A percentile compares a stretch with the other conserved stretches of the same genome.
Evolutionary conservation across 495 filamentous ascomycete genomes (phyloP).

Genomic region (Lophium mytilinum): DNA sequence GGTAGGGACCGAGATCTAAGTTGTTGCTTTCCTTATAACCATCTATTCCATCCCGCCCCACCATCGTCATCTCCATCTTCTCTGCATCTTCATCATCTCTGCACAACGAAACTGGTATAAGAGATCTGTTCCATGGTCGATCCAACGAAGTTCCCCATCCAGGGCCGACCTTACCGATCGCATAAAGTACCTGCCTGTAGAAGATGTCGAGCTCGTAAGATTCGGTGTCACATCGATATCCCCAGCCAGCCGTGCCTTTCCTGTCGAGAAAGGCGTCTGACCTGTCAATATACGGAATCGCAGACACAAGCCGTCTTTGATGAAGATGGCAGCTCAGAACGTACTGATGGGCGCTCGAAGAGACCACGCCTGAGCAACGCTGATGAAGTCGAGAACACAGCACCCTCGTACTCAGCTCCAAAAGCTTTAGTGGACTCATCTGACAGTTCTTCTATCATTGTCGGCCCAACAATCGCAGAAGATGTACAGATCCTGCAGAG

Average conservation of each 20-base stretch:
- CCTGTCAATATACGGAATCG: slow-evolving; percentile 14
- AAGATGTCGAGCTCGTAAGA: too few relatives aligned
- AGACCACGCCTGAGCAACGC: not conserved
- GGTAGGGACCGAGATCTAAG: too few relatives aligned
- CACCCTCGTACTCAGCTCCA: not conserved
- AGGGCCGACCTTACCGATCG: too few relatives aligned
- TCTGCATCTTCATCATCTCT: too few relatives aligned
- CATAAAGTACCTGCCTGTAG: too few relatives aligned
- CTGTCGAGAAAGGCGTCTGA: slow-evolving; percentile 15
- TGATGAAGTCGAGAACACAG: not conserved
- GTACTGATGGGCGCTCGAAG: not conserved
- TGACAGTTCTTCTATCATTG: slow-evolving; percentile 6
- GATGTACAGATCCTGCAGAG: slow-evolving; percentile 13
- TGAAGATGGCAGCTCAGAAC: slow-evolving; percentile 2
- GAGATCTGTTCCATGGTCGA: too few relatives aligned
- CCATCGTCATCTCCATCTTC: too few relatives aligned
- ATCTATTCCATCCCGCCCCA: too few relatives aligned
- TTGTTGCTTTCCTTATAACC: too few relatives aligned
- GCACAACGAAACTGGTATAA: too few relatives aligned
- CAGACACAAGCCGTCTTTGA: not conserved
- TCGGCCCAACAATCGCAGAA: slow-evolving; percentile 16
- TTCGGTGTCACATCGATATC: too few relatives aligned
- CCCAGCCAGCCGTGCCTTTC: slow-evolving; percentile 13
- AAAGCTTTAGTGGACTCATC: slow-evolving; percentile 1
- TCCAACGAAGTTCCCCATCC: too few relatives aligned